Evolutionary conservation across 2,329 filamentous ascomycete genomes (phyloP), one percentile per base, ranked within the genome.

Genomic region (Stemphylium lycopersici): DNA sequence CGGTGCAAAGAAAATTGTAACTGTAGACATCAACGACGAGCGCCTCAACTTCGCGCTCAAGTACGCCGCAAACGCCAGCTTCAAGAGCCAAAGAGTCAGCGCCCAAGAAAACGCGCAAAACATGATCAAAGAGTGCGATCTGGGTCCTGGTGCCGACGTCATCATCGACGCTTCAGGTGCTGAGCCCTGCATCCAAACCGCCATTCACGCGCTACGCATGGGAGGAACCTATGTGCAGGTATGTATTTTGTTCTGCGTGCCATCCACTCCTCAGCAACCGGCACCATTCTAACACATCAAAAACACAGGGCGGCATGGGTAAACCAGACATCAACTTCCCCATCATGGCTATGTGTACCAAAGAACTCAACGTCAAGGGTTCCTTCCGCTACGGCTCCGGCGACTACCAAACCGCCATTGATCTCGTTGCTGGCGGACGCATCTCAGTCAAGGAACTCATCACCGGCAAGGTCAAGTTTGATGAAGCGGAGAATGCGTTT

Each of bases 341-440:
- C 46, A 96, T 98, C 73, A 90, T 93, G 84, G 89, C 90, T 4
- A 82, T 96, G 71, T 96, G 92, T 75, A 83, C 87, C 45, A 97
- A 97, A 80, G 93, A 98, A 80, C 81, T 96, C 46, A 96, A 88
- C 10, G 83, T 90, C 41, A 90, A 89, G 71, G 93, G 93, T 18
- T 93, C 88, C 59, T 98, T 98, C 83, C 86, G 93, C 34, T 98
- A 98, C 76, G 88, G 88, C 3, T 84, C 86, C 49, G 93, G 93
- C 16, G 93, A 97, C 76, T 98, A 97, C 77, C 84, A 87, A 72
- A 84, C 93, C 6, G 91, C 91, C 4, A 82, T 97, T 40, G 86
- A 91, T 60, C 81, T 98, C 57, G 86, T 96, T 1, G 83, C 84
- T 6, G 82, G 79, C 22, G 90, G 90, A 44, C 86, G 85, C 73